A percentile compares a stretch with the other conserved stretches of the same genome.
Conservation (phyloP, 192 early-diverging fungal genomes). For the Rhizoclosmatium globosum region DNA sequence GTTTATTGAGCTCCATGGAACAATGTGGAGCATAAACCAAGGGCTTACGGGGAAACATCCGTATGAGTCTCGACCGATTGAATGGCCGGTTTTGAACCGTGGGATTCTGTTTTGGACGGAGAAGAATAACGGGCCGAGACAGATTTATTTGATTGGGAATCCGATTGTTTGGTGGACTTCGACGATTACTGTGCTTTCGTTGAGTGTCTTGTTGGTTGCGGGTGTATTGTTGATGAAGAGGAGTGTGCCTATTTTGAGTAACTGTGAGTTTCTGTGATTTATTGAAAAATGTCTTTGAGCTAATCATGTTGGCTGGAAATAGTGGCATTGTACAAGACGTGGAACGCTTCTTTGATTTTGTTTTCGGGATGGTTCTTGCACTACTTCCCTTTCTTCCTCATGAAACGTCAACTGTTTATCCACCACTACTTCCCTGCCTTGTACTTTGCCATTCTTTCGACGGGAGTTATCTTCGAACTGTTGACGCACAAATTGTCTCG, state of each 20-base stretch:
- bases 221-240: slow-evolving; percentile 48
- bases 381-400: slow-evolving; percentile 89
- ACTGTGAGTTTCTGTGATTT: background rate
- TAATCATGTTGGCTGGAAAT: slow-evolving; percentile 23
- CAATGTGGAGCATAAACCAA: slow-evolving; percentile 61
- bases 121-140: slow-evolving; percentile 44
- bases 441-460: slow-evolving; percentile 82
- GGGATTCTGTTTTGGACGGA: slow-evolving; percentile 65
- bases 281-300: background rate
- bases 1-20: slow-evolving; percentile 58
- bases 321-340: slow-evolving; percentile 34
- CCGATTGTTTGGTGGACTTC: slow-evolving; percentile 59
- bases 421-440: slow-evolving; percentile 97
- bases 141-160: slow-evolving; percentile 64
- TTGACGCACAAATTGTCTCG: slow-evolving; percentile 66
- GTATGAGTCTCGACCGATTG: slow-evolving; percentile 62
- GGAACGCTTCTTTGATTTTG: slow-evolving; percentile 58
- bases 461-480: slow-evolving; percentile 79
- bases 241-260: slow-evolving; percentile 27
- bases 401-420: slow-evolving; percentile 89
- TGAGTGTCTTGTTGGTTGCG: slow-evolving; percentile 26
- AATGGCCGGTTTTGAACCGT: slow-evolving; percentile 60
- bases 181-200: slow-evolving; percentile 36
- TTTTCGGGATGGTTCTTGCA: slow-evolving; percentile 83
- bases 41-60: slow-evolving; percentile 60